A percentile compares a stretch with the other conserved stretches of the same genome.
phyloP scores from a whole-genome alignment of 306 rosid genomes.

The Ziziphus jujuba region DNA sequence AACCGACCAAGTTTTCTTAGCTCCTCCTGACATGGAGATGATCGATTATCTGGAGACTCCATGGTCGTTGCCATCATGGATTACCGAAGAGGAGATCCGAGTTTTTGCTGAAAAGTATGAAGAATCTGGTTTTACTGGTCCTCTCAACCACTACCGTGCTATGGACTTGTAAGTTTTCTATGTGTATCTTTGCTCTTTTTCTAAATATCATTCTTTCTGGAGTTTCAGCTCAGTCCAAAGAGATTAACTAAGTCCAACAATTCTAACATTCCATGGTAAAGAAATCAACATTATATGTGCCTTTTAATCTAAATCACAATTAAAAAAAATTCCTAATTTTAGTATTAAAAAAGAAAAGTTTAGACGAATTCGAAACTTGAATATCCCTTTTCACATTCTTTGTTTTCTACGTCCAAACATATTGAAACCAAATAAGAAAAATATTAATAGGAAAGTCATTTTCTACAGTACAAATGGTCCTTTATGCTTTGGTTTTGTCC shows the following conservation, averaged over 20 bases:
- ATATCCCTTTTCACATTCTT: too few species aligned
- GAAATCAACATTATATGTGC: too few species aligned
- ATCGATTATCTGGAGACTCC: conserved; percentile 68
- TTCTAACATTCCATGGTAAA: too few species aligned
- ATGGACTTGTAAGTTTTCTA: conserved; percentile 64
- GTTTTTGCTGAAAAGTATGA: conserved; percentile 69
- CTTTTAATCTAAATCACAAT: neutral
- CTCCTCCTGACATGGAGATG: conserved; percentile 69
- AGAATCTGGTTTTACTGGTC: conserved; percentile 81
- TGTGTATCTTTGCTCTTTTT: neutral
- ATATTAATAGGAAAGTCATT: neutral
- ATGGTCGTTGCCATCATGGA: conserved; percentile 61
- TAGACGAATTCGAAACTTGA: too few species aligned
- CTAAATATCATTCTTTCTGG: neutral
- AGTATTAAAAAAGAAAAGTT: too few species aligned
- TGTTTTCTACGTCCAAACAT: too few species aligned
- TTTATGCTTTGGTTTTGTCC: neutral
- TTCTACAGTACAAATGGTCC: neutral
- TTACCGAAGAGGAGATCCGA: conserved; percentile 65
- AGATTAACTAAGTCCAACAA: too few species aligned
- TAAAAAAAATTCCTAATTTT: neutral
- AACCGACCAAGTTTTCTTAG: conserved; percentile 19
- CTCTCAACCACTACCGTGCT: conserved; percentile 74
- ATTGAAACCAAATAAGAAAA: neutral
- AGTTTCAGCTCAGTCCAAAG: neutral